Evolutionary conservation across 169 alveolate genomes (phyloP).

Genomic region (Plasmodium coatneyi): DNA sequence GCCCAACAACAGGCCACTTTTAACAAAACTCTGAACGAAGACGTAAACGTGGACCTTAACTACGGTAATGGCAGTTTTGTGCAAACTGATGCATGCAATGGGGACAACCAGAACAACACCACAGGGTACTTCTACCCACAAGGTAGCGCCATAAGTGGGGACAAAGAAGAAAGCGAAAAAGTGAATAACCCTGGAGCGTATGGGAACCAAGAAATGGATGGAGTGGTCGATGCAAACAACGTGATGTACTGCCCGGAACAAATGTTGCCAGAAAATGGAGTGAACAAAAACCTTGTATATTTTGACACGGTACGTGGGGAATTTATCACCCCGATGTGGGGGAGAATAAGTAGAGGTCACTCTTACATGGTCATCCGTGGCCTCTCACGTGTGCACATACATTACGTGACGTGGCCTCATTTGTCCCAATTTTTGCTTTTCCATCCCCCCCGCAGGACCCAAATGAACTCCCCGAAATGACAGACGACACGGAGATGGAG

Average conservation of each 20-base stretch:
- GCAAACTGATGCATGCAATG: background rate
- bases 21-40: constrained; percentile 15
- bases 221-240: constrained; percentile 2
- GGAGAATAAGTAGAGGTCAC: background rate
- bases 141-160: background rate
- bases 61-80: background rate
- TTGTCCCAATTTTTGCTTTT: background rate
- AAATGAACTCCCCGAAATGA: background rate
- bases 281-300: constrained; percentile 18
- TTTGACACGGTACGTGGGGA: constrained; percentile 30
- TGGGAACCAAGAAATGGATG: background rate
- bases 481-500: constrained; percentile 31
- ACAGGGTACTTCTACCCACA: background rate
- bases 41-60: background rate
- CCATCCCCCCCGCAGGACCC: background rate
- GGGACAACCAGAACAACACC: background rate
- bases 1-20: background rate
- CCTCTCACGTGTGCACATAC: background rate
- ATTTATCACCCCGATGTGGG: background rate
- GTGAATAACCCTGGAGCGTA: background rate
- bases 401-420: background rate
- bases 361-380: background rate
- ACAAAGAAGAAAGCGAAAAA: background rate
- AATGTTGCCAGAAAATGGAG: constrained; percentile 18
- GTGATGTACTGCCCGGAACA: constrained; percentile 21